Percentiles rank a stretch among this genome's conserved stretches.
Conservation (phyloP, 2,329 filamentous ascomycete species). For the Monosporascus sp. region DNA sequence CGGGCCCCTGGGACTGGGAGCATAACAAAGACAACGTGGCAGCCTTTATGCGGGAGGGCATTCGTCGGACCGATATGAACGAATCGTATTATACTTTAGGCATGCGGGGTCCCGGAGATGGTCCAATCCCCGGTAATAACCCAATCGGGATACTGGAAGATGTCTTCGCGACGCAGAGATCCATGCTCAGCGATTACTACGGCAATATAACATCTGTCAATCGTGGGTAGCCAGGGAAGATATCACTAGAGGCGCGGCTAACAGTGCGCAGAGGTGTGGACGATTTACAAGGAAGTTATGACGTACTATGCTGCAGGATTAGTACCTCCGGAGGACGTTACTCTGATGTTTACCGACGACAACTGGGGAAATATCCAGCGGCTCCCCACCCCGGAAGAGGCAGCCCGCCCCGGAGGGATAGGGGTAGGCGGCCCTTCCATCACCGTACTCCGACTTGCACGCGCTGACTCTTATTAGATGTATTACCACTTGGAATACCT, state of each 20-base stretch:
- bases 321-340: constrained; percentile 56
- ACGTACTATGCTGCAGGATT: constrained; percentile 43
- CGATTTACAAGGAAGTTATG: constrained; percentile 61
- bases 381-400: constrained; percentile 56
- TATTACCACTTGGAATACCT: constrained; percentile 58
- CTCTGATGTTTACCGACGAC: constrained; percentile 64
- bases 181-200: constrained; percentile 47
- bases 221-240: constrained; percentile 26
- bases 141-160: constrained; percentile 29
- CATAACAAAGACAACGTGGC: constrained; percentile 50
- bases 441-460: neutral
- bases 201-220: constrained; percentile 35
- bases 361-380: constrained; percentile 63
- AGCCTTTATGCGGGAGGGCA: constrained; percentile 52
- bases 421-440: constrained; percentile 38
- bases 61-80: constrained; percentile 45
- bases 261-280: constrained; percentile 46
- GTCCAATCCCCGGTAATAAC: constrained; percentile 13
- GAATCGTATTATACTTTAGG: constrained; percentile 54
- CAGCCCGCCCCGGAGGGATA: constrained; percentile 52
- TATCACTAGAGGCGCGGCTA: neutral
- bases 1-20: constrained; percentile 56
- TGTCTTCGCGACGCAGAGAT: constrained; percentile 49
- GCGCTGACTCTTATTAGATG: constrained; percentile 2
- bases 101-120: constrained; percentile 42